A percentile compares a stretch with the other conserved stretches of the same genome.
Evolutionary conservation across 2,329 filamentous ascomycete genomes (phyloP).

Genomic region (Ophiostoma ulmi): DNA sequence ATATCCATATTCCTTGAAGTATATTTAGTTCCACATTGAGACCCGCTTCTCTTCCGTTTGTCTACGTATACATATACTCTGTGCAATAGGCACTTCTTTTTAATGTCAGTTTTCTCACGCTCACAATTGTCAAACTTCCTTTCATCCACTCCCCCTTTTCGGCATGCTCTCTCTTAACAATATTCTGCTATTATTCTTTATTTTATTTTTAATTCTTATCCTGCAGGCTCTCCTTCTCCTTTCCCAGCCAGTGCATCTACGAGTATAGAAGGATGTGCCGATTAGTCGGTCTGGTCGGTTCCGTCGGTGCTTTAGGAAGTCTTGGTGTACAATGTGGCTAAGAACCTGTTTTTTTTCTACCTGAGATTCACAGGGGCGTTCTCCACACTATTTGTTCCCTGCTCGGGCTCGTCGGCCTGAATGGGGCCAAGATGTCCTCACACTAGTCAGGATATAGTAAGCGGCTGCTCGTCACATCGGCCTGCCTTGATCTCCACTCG

Average conservation of each 20-base stretch:
- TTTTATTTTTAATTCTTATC: not conserved
- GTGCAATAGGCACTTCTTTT: not conserved
- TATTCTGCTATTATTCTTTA: not conserved
- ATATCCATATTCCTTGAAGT: not conserved
- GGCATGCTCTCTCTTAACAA: not conserved
- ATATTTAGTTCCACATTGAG: slow-evolving; percentile 10
- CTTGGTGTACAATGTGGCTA: not conserved
- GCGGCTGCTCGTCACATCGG: slow-evolving; percentile 9
- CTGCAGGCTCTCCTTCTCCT: not conserved
- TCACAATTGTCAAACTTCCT: not conserved
- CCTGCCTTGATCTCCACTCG: not conserved
- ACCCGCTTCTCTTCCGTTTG: slow-evolving; percentile 1
- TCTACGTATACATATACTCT: slow-evolving; percentile 9
- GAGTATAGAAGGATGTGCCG: not conserved
- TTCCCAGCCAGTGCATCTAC: not conserved
- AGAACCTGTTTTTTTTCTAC: slow-evolving; percentile 1
- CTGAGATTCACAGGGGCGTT: not conserved
- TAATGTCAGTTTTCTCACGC: not conserved
- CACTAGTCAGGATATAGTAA: slow-evolving; percentile 1
- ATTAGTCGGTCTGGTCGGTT: slow-evolving; percentile 9
- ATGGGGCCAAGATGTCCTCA: not conserved
- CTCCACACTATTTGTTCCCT: not conserved
- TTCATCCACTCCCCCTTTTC: not conserved
- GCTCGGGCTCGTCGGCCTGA: not conserved
- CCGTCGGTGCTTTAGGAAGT: slow-evolving; percentile 1